Percentiles rank a stretch among this genome's conserved stretches.
Evolutionary conservation across 192 early-diverging fungal species (phyloP).

Genomic region (Backusella westeae): DNA sequence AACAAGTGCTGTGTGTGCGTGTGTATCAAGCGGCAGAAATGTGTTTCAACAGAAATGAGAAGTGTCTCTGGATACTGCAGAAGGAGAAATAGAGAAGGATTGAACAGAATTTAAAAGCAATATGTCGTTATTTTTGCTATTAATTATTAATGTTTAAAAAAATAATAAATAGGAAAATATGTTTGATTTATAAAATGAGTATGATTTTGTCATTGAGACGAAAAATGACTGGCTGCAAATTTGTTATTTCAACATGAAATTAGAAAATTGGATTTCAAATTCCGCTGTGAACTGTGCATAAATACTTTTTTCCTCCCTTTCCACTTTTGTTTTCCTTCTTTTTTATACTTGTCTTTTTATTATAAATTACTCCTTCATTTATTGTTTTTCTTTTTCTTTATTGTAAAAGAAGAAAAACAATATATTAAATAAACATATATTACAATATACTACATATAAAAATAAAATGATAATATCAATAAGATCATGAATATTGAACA

Average conservation of each 20-base stretch:
- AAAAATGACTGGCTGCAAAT: not conserved
- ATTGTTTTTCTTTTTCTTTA: not conserved
- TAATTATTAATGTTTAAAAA: not conserved
- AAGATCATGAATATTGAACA: not conserved
- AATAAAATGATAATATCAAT: not conserved
- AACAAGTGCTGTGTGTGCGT: not conserved
- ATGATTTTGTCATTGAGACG: not conserved
- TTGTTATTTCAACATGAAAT: not conserved
- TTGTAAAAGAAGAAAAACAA: not conserved
- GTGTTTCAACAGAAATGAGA: not conserved
- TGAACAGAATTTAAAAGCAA: not conserved
- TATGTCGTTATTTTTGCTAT: not conserved
- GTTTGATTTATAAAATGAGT: not conserved
- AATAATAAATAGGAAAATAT: not conserved
- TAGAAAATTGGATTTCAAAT: not conserved
- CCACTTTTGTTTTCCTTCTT: not conserved
- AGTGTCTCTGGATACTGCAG: not conserved
- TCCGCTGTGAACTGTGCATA: not conserved
- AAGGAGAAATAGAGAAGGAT: not conserved
- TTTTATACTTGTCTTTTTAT: not conserved
- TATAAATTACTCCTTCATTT: not conserved
- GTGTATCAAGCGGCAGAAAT: not conserved
- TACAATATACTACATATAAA: not conserved
- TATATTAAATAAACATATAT: not conserved
- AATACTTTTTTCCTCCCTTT: not conserved